Base-by-base conservation (phyloP, 345 rosid genomes). In the Sisymbrium irio region DNA sequence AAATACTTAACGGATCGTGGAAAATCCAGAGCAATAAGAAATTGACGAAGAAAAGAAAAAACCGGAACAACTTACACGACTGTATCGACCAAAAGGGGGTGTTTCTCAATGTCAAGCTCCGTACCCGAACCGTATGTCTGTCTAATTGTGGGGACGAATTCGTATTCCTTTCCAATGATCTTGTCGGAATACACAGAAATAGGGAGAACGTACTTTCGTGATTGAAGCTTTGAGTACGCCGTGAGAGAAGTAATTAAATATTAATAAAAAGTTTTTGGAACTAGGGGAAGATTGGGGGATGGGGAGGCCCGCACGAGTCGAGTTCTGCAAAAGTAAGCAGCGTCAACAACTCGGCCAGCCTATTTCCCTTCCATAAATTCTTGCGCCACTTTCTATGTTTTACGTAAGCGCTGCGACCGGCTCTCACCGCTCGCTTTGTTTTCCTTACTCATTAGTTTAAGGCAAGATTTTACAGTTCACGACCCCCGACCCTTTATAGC, bases 361-460 rank as follows among this genome's bases (percentile, higher is more conserved):
- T 88, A 85, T 83, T 1, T 28, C 87, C 96, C 97, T 88, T 91
- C 91, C 92, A 91, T 5, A 91, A 88, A 91, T 87, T 81, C 65
- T 2, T 85, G 94, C 94, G 89, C 92, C 80, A 56, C 25, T 8
- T 1, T 1, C 2, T 0, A 0, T 17, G 15, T 69, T 70, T 55
- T 63, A 27, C 2, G 7, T 39, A 0, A 13, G 83, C 94, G 92
- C 98, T 57, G 94, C 91, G 67, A 78, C 46, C 89, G 49, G 82
- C 74, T 84, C 91, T 61, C 96, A 83, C 94, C 82, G 70, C 20
- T 59, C 83, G 89, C 97, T 85, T 91, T 93, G 94, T 87, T 93
- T 91, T 93, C 96, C 96, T 91, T 93, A 89, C 97, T 89, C 98
- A 87, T 93, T 91, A 84, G 97, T 89, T 91, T 91, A 91, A 87